phyloP scores from a whole-genome alignment of 441 rosid genomes.

The Capsella rubella region DNA sequence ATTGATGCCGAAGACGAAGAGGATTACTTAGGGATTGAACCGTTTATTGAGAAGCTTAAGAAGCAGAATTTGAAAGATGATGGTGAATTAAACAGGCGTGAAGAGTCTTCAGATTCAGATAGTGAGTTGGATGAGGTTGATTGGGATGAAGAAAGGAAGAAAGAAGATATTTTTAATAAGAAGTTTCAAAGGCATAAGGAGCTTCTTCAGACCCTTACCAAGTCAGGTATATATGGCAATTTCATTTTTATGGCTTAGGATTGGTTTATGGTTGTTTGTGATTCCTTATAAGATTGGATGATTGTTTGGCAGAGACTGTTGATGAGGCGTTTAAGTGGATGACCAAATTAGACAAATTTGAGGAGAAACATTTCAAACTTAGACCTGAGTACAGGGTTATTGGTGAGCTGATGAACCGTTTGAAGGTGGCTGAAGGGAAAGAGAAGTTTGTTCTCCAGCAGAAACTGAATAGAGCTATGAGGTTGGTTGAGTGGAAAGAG shows the following conservation, averaged over 20 bases:
- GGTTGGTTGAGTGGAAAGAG: constrained; percentile 85
- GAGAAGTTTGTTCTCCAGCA: constrained; percentile 89
- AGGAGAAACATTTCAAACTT: constrained; percentile 78
- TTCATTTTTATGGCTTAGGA: neutral
- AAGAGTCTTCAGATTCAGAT: constrained; percentile 83
- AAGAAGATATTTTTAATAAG: constrained; percentile 51
- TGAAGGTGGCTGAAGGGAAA: constrained; percentile 86
- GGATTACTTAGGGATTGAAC: constrained; percentile 77
- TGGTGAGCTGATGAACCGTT: constrained; percentile 82
- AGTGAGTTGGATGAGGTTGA: constrained; percentile 70
- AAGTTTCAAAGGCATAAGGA: constrained; percentile 66
- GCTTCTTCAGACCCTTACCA: constrained; percentile 58
- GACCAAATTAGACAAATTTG: constrained; percentile 77
- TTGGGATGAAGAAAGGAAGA: constrained; percentile 51
- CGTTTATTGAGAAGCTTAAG: constrained; percentile 77
- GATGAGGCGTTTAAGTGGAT: constrained; percentile 85
- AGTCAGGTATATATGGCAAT: constrained; percentile 51
- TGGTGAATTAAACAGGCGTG: constrained; percentile 45
- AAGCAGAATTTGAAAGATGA: constrained; percentile 56
- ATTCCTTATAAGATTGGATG: neutral
- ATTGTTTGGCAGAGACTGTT: constrained; percentile 59
- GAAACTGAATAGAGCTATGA: constrained; percentile 84
- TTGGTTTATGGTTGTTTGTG: neutral
- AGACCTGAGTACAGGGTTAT: constrained; percentile 83
- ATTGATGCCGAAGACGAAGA: constrained; percentile 83